Conservation (phyloP, 1,284 basidiomycete genomes). For the Ceratobasidium sp. region DNA sequence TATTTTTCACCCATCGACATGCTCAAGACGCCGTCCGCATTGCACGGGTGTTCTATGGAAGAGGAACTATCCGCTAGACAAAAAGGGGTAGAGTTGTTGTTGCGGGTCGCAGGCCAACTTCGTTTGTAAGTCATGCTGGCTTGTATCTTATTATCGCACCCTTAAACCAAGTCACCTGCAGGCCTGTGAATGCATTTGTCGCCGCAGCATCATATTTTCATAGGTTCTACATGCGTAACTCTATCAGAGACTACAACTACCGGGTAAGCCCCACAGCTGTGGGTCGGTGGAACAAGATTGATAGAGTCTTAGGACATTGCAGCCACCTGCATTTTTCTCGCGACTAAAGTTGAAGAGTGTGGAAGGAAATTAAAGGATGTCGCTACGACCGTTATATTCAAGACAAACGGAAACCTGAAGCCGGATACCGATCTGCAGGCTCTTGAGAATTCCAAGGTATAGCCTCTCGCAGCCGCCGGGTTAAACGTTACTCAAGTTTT, state of each 20-base stretch:
- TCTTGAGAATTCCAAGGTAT: conserved; percentile 66
- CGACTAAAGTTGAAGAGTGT: conserved; percentile 91
- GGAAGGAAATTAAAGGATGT: conserved; percentile 87
- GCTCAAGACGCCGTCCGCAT: conserved; percentile 36
- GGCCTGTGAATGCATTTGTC: conserved; percentile 80
- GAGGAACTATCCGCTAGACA: conserved; percentile 42
- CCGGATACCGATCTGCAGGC: conserved; percentile 46
- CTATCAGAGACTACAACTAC: conserved; percentile 66
- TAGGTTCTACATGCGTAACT: conserved; percentile 92
- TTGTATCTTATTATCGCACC: neutral
- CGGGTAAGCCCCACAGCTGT: conserved; percentile 62
- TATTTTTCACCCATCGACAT: conserved; percentile 43
- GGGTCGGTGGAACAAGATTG: conserved; percentile 46
- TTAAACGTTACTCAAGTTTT: conserved; percentile 21
- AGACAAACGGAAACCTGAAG: conserved; percentile 57
- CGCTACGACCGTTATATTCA: conserved; percentile 78
- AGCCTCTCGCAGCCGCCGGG: conserved; percentile 47
- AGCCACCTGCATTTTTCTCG: conserved; percentile 89
- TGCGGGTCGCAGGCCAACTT: conserved; percentile 40
- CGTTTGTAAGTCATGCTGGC: conserved; percentile 31
- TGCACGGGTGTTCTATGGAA: conserved; percentile 35
- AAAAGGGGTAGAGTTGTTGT: conserved; percentile 39
- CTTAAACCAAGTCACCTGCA: conserved; percentile 53
- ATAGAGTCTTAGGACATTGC: conserved; percentile 76
- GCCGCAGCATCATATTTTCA: conserved; percentile 92